phyloP scores from a whole-genome alignment of 2,329 filamentous ascomycete species.

The Pyrenophora seminiperda region DNA sequence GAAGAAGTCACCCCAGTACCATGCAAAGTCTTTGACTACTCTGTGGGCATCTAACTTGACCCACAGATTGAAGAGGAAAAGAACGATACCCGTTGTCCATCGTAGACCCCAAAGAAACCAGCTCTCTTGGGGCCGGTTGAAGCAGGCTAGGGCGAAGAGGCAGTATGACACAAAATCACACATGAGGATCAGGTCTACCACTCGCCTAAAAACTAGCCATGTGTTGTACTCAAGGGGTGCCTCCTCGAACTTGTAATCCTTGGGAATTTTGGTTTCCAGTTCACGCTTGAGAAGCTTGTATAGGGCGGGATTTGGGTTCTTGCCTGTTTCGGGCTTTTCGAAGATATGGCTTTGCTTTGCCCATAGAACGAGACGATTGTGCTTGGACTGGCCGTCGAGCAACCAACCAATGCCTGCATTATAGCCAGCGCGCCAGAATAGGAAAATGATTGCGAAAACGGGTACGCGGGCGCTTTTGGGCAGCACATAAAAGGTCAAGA shows the following conservation, averaged over 20 bases:
- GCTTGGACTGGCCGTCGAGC: constrained; percentile 86
- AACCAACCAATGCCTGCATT: constrained; percentile 93
- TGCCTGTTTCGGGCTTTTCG: constrained; percentile 77
- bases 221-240: constrained; percentile 98
- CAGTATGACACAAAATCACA: constrained; percentile 98
- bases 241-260: constrained; percentile 90
- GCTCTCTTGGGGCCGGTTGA: constrained; percentile 76
- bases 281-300: constrained; percentile 86
- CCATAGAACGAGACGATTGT: constrained; percentile 84
- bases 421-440: constrained; percentile 92
- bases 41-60: constrained; percentile 97
- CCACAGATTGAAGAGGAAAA: constrained; percentile 96
- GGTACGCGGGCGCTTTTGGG: constrained; percentile 73
- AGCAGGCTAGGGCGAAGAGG: constrained; percentile 90
- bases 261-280: constrained; percentile 90
- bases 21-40: constrained; percentile 98
- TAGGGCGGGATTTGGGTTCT: constrained; percentile 80
- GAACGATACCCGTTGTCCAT: constrained; percentile 76
- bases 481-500: constrained; percentile 73
- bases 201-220: constrained; percentile 92
- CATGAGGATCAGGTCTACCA: constrained; percentile 97
- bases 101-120: constrained; percentile 70
- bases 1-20: constrained; percentile 99
- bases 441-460: constrained; percentile 79
- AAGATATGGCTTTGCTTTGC: constrained; percentile 85